Base-by-base conservation (phyloP, 148 eudicot species). In the Silene uniflora region DNA sequence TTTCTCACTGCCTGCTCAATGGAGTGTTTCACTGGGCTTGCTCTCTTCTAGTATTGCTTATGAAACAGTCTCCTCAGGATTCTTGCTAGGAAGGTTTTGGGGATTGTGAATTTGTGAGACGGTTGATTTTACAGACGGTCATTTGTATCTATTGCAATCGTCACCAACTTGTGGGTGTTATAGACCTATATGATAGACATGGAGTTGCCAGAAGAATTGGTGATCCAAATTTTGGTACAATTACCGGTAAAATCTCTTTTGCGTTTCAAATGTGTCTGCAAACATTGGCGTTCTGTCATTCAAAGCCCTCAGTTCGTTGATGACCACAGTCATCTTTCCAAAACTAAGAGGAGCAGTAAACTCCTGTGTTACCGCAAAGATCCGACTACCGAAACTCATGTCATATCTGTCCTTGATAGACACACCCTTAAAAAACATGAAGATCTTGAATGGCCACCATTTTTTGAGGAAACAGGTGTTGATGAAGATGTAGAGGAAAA, bases 251-350 rank as follows among this genome's bases (percentile, higher is more conserved):
- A 63, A 63, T 63, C 18, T 10, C 66, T 62, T 62, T 21, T 62
- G 35, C 39, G 39, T 63, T 63, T 25, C 39, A 63, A 63, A 63
- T 63, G 42, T 27, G 67, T 24, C 0, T 63, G 35, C 67, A 63
- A 63, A 17, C 39, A 63, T 63, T 63, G 67, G 67, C 39, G 10
- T 63, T 63, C 67, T 63, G 67, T 63, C 67, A 63, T 63, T 11
- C 39, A 63, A 63, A 63, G 7, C 67, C 67, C 67, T 13, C 39
- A 63, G 42, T 27, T 63, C 13, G 42, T 25, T 8, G 39, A 63
- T 18, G 18, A 32, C 67, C 67, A 63, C 10, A 14, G 35, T 63
- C 67, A 12, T 63, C 12, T 63, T 24, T 63, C 39, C 42, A 4
- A 16, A 10, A 63, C 44, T 39, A 39, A 6, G 39, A 24, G 4